Evolutionary conservation across 495 filamentous ascomycete genomes (phyloP).

Genomic region (Podospora fimiseda): DNA sequence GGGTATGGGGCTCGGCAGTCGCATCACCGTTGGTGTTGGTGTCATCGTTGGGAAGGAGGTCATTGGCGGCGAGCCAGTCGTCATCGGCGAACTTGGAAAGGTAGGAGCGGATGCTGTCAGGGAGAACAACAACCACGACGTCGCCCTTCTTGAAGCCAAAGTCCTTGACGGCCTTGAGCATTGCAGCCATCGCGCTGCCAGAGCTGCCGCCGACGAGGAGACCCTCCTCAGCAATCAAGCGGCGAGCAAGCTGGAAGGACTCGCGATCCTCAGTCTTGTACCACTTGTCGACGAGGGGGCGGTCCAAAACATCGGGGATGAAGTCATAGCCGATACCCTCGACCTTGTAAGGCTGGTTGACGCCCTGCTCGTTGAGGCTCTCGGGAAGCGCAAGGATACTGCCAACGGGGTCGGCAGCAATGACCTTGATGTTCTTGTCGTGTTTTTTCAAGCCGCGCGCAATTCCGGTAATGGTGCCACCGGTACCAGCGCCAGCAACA

Average conservation of each 20-base stretch:
- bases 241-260: slow-evolving; percentile 80
- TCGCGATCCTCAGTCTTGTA: slow-evolving; percentile 95
- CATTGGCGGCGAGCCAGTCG: slow-evolving; percentile 94
- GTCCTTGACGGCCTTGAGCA: slow-evolving; percentile 73
- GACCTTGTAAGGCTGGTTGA: slow-evolving; percentile 87
- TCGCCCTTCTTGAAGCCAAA: slow-evolving; percentile 66
- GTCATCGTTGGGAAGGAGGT: slow-evolving; percentile 55
- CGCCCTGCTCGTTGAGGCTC: slow-evolving; percentile 66
- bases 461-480: slow-evolving; percentile 90
- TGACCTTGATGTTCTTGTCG: slow-evolving; percentile 70
- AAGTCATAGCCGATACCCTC: slow-evolving; percentile 99
- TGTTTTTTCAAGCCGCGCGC: slow-evolving; percentile 83
- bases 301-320: slow-evolving; percentile 87
- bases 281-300: slow-evolving; percentile 79
- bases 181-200: slow-evolving; percentile 84
- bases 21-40: slow-evolving; percentile 41
- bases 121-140: slow-evolving; percentile 81
- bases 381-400: slow-evolving; percentile 80
- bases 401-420: slow-evolving; percentile 87
- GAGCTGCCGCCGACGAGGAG: slow-evolving; percentile 91
- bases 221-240: slow-evolving; percentile 90
- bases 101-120: slow-evolving; percentile 95
- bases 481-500: slow-evolving; percentile 90
- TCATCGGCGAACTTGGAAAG: slow-evolving; percentile 99
- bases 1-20: slow-evolving; percentile 17